These are phyloP conservation scores for Cephalotrichum gorgonifer DNA, from an alignment of 2,329 filamentous ascomycete species.

Conservation along the genomic window DNA sequence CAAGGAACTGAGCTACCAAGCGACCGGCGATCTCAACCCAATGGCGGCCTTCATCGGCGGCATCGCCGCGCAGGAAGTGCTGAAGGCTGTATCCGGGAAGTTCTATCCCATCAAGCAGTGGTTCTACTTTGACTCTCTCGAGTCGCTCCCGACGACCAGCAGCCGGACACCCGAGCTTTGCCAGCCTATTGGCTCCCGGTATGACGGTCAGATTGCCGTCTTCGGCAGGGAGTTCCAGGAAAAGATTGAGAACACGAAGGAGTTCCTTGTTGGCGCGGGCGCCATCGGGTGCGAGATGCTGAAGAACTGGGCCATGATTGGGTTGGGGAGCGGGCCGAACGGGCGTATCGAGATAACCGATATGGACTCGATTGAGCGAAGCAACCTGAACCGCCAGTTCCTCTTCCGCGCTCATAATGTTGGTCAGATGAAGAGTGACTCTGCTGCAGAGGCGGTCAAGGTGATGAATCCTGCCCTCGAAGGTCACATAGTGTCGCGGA, in stretches of 20 bases:
- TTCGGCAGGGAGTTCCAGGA: slow-evolving; percentile 91
- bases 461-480: slow-evolving; percentile 90
- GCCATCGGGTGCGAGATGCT: slow-evolving; percentile 98
- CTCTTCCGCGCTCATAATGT: slow-evolving; percentile 90
- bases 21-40: slow-evolving; percentile 77
- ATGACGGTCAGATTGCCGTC: slow-evolving; percentile 95
- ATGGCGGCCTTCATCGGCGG: slow-evolving; percentile 96
- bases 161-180: slow-evolving; percentile 78
- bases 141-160: slow-evolving; percentile 71
- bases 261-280: slow-evolving; percentile 92
- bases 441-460: slow-evolving; percentile 79
- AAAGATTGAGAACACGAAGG: slow-evolving; percentile 78
- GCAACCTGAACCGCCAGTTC: slow-evolving; percentile 96
- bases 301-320: slow-evolving; percentile 99
- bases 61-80: slow-evolving; percentile 82
- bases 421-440: slow-evolving; percentile 92
- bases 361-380: slow-evolving; percentile 98
- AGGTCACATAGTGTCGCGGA: slow-evolving; percentile 75
- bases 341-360: slow-evolving; percentile 91
- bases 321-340: slow-evolving; percentile 75
- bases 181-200: slow-evolving; percentile 73
- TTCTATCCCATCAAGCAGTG: slow-evolving; percentile 94
- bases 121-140: slow-evolving; percentile 97
- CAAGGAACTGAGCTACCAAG: slow-evolving; percentile 89
- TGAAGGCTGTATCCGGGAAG: slow-evolving; percentile 96